Evolutionary conservation across 2,329 filamentous ascomycete genomes (phyloP).

Genomic region (Huntiella abstrusa): DNA sequence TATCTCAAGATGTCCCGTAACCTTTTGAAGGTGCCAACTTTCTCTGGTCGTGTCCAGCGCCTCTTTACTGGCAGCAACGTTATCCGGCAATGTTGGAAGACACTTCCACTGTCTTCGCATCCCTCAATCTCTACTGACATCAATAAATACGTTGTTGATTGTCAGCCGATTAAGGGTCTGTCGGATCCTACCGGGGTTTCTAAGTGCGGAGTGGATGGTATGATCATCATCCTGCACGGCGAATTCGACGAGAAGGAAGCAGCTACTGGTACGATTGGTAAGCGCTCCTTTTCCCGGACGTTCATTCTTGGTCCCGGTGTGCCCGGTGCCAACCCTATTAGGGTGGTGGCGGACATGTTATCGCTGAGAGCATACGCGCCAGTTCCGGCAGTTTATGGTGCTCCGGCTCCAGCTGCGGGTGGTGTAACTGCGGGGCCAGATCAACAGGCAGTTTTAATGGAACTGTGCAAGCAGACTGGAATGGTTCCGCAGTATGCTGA

Average conservation of each 20-base stretch:
- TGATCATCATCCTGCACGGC: constrained; percentile 63
- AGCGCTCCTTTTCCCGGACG: constrained; percentile 65
- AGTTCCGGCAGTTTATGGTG: constrained; percentile 23
- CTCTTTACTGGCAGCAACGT: constrained; percentile 43
- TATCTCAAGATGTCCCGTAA: constrained; percentile 70
- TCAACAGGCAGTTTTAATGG: constrained; percentile 51
- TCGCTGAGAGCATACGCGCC: constrained; percentile 47
- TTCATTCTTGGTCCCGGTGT: constrained; percentile 62
- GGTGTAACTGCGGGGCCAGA: constrained; percentile 24
- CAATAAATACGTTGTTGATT: constrained; percentile 67
- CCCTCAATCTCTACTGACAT: constrained; percentile 48
- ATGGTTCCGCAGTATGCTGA: constrained; percentile 66
- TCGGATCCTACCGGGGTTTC: constrained; percentile 49
- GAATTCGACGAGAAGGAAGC: constrained; percentile 61
- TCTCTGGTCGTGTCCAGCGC: constrained; percentile 42
- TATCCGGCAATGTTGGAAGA: constrained; percentile 50
- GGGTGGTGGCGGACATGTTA: constrained; percentile 65
- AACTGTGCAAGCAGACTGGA: constrained; percentile 58
- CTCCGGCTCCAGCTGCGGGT: constrained; percentile 12
- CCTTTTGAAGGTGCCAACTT: constrained; percentile 47
- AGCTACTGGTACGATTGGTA: constrained; percentile 34
- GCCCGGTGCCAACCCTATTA: constrained; percentile 42
- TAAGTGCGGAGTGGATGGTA: constrained; percentile 50
- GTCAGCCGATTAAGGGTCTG: constrained; percentile 52
- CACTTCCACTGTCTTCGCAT: constrained; percentile 55